Base-by-base conservation (phyloP, 2,329 filamentous ascomycete species). In the Onygena corvina region DNA sequence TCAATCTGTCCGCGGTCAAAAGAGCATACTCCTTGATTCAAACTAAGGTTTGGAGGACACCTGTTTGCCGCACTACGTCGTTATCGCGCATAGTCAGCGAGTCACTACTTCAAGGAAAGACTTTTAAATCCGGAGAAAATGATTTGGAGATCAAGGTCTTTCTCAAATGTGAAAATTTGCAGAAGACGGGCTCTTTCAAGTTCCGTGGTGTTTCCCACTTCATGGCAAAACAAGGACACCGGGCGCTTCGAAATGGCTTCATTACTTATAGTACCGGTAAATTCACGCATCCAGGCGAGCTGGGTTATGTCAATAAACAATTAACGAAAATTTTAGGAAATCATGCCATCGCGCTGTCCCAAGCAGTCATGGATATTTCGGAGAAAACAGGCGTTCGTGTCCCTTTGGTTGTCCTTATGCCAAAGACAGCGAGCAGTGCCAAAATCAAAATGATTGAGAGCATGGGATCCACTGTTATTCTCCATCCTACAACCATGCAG, bases 261-360 rank as follows among this genome's bases (percentile, higher is more conserved):
- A 21, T 40, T 21, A 40, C 36, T 23, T 40, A 40, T 4, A 40
- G 36, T 21, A 40, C 36, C 25, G 36, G 36, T 40, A 38, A 40
- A 23, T 12, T n/a, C n/a, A 29, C 4, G 4, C 11, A 18, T 14
- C 36, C 20, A 40, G 11, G 8, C 34, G 4, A 36, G 11, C 4
- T 25, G 8, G 18, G 16, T 11, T 12, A 6, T n/a, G n/a, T n/a
- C 2, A 23, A 23, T 23, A 20, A 4, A 21, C 36, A n/a, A n/a
- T n/a, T 40, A 23, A 40, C n/a, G 36, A 5, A 3, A 7, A 40
- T 40, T 23, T 40, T 23, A 40, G 36, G 36, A 9, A 40, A 40
- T 12, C 36, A 40, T n/a, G 36, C 18, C 18, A 40, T 40, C 25
- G 36, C 36, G 4, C 12, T 40, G 11, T 18, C 36, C 18, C 36